Evolutionary conservation across 2,329 filamentous ascomycete species (phyloP).

Genomic region (Cladosporium sp.): DNA sequence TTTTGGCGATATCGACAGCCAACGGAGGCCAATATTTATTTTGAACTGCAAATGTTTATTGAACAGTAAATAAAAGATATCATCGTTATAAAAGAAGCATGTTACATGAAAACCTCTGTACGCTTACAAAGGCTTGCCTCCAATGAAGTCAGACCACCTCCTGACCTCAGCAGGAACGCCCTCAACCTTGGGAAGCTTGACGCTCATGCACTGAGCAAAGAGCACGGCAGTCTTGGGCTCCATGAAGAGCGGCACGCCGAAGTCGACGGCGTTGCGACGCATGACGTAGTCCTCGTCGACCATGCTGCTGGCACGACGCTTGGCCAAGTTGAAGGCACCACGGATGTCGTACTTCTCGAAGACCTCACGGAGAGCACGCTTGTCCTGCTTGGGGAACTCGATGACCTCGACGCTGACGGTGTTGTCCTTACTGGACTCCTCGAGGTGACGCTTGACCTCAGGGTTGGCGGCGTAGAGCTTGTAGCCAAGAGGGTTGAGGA

Average conservation of each 20-base stretch:
- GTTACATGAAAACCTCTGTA: neutral
- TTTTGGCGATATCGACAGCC: no score
- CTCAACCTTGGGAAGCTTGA: conserved; percentile 86
- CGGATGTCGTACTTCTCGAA: conserved; percentile 97
- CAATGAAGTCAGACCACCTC: conserved; percentile 94
- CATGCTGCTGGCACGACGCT: conserved; percentile 76
- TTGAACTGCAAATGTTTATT: neutral
- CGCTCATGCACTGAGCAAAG: conserved; percentile 94
- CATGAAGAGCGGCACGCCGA: conserved; percentile 97
- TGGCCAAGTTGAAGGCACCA: conserved; percentile 92
- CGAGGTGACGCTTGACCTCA: conserved; percentile 79
- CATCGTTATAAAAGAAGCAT: conserved; percentile 1
- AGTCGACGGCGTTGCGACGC: conserved; percentile 97
- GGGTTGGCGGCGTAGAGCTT: conserved; percentile 86
- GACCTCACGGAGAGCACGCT: conserved; percentile 88
- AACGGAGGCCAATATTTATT: no score
- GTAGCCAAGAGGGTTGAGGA: conserved; percentile 85
- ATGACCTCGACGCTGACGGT: conserved; percentile 80
- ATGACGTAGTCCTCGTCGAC: conserved; percentile 97
- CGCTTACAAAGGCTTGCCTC: conserved; percentile 71
- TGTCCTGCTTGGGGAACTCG: conserved; percentile 95
- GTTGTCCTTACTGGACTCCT: conserved; percentile 64
- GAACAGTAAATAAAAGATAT: conserved; percentile 10
- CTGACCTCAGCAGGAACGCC: conserved; percentile 90
- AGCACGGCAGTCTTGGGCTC: conserved; percentile 97